Base-by-base conservation (phyloP, 257 asterid genomes). In the Datura wrightii region DNA sequence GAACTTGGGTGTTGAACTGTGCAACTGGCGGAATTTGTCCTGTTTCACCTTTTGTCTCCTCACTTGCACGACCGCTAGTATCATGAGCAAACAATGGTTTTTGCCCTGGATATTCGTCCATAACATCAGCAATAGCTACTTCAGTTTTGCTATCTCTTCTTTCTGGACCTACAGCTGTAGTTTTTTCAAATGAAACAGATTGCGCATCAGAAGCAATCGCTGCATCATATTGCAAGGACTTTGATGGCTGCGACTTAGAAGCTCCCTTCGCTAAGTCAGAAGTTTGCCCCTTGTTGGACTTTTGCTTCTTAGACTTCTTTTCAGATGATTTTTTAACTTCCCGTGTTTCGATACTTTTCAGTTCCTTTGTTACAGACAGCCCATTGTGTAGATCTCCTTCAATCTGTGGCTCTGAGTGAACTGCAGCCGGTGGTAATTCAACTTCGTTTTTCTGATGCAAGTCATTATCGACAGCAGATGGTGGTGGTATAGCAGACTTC, bases 241-340 rank as follows among this genome's bases (percentile, higher is more conserved):
- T 92, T n/a, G 89, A 34, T 82, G 82, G 90, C 79, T 89, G 93
- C 3, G 87, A 53, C 92, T 93, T 94, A 18, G 92, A 87, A 54
- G 66, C 86, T 69, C 87, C 88, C 88, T 87, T 90, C 66, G 70
- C 91, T 13, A 82, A 70, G 39, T 93, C 97, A 13, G 89, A 72
- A 37, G 93, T 84, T 87, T 82, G 90, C 60, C 85, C 88, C 91
- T 96, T 96, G 3, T 92, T 84, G 56, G 96, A 78, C 93, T 93
- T 97, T 85, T 96, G 98, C 89, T 92, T 97, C 85, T 86, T 95
- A 4, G 99, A 92, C 87, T 89, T 97, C 94, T 97, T 97, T 85
- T 94, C 98, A 13, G 93, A 86, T 5, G 89, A 69, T 85, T 94
- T 97, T 86, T 89, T 97, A 1, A 81, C 90, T 84, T 90, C 97